These are phyloP conservation scores for Linum lewisii DNA, from an alignment of 345 rosid genomes.

Conservation along the genomic window DNA sequence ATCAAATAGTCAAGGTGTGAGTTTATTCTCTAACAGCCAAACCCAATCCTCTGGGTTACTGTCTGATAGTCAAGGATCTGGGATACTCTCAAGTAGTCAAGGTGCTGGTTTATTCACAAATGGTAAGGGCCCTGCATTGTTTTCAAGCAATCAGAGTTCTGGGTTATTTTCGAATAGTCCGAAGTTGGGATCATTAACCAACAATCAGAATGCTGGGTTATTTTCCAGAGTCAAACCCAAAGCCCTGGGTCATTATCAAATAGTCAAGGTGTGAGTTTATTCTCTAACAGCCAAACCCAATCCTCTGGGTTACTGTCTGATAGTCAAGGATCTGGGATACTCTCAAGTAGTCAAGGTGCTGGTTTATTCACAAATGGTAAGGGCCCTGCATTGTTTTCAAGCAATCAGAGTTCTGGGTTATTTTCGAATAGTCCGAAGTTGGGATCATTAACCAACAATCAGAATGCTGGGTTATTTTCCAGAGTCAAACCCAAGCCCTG, in stretches of 20 bases:
- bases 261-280: conserved; percentile 5
- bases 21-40: conserved; percentile 3
- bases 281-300: conserved; percentile 7
- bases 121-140: background rate
- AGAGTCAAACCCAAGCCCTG: conserved; percentile 18
- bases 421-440: background rate
- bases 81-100: conserved; percentile 9
- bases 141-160: conserved; percentile 4
- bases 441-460: conserved; percentile 1
- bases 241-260: conserved; percentile 14
- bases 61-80: conserved; percentile 10
- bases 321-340: conserved; percentile 12
- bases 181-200: background rate
- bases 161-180: no score
- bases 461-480: conserved; percentile 13
- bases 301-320: background rate
- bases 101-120: conserved; percentile 7
- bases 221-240: conserved; percentile 15
- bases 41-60: conserved; percentile 9
- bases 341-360: conserved; percentile 9
- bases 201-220: conserved; percentile 14
- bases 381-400: background rate
- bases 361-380: conserved; percentile 4
- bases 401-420: conserved; percentile 9
- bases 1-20: conserved; percentile 6